phyloP scores from a whole-genome alignment of 495 filamentous ascomycete species.

The Immersiella caudata region DNA sequence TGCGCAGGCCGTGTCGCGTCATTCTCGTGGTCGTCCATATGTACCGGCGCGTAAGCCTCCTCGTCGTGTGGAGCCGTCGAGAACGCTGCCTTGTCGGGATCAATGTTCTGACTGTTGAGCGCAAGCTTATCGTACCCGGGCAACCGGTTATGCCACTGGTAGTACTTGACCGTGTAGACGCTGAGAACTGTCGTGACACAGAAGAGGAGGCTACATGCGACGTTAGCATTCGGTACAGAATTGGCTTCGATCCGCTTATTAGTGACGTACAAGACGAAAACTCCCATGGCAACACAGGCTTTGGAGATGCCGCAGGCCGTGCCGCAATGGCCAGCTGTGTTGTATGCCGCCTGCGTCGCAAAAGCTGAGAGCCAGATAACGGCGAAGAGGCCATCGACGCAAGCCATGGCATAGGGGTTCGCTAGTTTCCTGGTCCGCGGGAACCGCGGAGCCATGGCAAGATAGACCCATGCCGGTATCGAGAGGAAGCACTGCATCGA shows the following conservation, averaged over 20 bases:
- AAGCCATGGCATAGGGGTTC: slow-evolving; percentile 79
- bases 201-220: slow-evolving; percentile 67
- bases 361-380: slow-evolving; percentile 87
- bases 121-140: slow-evolving; percentile 63
- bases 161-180: slow-evolving; percentile 76
- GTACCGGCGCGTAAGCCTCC: slow-evolving; percentile 52
- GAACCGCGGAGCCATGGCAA: slow-evolving; percentile 81
- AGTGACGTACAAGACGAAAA: slow-evolving; percentile 74
- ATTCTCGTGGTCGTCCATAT: slow-evolving; percentile 47
- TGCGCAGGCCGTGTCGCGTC: slow-evolving; percentile 29
- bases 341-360: slow-evolving; percentile 71
- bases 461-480: slow-evolving; percentile 80
- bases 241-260: neutral
- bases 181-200: slow-evolving; percentile 71
- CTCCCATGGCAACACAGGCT: slow-evolving; percentile 73
- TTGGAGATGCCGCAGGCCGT: slow-evolving; percentile 71
- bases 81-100: slow-evolving; percentile 62
- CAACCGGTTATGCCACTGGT: slow-evolving; percentile 72
- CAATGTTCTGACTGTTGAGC: slow-evolving; percentile 54
- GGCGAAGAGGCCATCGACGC: slow-evolving; percentile 70
- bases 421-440: slow-evolving; percentile 76
- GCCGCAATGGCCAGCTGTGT: slow-evolving; percentile 52
- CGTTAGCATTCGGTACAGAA: slow-evolving; percentile 4
- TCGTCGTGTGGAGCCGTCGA: slow-evolving; percentile 59
- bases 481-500: slow-evolving; percentile 75